Evolutionary conservation across 768 basidiomycete genomes (phyloP).

Genomic region (Mycena metata): DNA sequence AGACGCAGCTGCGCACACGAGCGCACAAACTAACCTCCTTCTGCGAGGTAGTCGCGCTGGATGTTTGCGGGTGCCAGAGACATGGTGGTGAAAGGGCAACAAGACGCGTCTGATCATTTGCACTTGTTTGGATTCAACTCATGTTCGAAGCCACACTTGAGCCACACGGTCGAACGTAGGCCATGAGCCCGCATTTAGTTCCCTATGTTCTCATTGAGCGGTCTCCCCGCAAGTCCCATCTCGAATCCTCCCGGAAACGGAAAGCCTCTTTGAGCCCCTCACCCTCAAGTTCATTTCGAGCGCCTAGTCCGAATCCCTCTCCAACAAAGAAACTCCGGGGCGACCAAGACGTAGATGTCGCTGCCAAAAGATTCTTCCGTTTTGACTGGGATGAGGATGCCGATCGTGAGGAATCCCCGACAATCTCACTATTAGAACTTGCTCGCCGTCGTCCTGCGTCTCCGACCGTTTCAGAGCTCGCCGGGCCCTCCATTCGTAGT

Average conservation of each 20-base stretch:
- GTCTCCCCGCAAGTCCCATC: neutral
- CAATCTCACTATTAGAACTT: conserved; percentile 1
- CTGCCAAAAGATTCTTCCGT: conserved; percentile 23
- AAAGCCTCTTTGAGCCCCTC: conserved; percentile 11
- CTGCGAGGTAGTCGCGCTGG: conserved; percentile 75
- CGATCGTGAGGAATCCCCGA: conserved; percentile 3
- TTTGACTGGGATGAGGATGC: neutral
- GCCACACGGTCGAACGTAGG: neutral
- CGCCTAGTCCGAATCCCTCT: conserved; percentile 25
- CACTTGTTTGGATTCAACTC: conserved; percentile 46
- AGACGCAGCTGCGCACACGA: conserved; percentile 18
- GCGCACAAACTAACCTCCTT: conserved; percentile 65
- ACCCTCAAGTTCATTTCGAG: conserved; percentile 10
- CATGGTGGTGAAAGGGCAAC: conserved; percentile 62
- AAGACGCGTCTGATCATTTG: conserved; percentile 42
- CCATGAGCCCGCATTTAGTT: neutral
- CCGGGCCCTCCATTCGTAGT: neutral
- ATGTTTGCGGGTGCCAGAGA: conserved; percentile 72
- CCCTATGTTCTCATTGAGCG: neutral
- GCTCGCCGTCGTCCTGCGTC: neutral
- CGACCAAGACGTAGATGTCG: conserved; percentile 10
- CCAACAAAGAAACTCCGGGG: conserved; percentile 19
- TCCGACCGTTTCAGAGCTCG: conserved; percentile 22
- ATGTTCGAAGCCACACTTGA: too few relatives aligned
- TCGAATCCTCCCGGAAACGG: conserved; percentile 15